These are phyloP conservation scores for Fraxinus paxiana DNA, from an alignment of 305 asterid species.

Conservation along the genomic window DNA sequence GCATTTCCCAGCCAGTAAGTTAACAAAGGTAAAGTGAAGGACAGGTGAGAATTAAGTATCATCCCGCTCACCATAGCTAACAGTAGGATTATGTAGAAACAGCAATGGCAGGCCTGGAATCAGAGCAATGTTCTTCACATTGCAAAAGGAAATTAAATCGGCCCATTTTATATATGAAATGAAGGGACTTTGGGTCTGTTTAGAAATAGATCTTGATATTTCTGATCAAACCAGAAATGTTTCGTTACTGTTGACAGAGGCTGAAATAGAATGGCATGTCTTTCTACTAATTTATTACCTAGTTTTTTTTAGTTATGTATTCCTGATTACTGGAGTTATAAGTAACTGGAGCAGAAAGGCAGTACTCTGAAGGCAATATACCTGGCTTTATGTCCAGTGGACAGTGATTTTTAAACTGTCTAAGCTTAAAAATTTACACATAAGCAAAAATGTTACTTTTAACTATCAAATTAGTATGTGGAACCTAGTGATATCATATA, in stretches of 20 bases:
- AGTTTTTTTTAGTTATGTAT: neutral
- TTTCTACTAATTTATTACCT: neutral
- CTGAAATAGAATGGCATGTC: neutral
- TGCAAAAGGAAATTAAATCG: neutral
- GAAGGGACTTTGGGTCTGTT: neutral
- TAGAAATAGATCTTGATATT: neutral
- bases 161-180: neutral
- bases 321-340: neutral
- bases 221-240: neutral
- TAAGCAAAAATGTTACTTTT: neutral
- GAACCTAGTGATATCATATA: neutral
- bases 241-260: neutral
- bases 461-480: neutral
- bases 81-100: neutral
- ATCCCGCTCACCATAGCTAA: neutral
- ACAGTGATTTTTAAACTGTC: neutral
- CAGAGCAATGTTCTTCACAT: neutral
- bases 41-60: constrained; percentile 33
- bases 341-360: neutral
- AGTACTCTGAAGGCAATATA: neutral
- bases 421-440: neutral
- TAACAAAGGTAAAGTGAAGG: constrained; percentile 55
- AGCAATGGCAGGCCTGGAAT: neutral
- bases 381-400: neutral
- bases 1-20: constrained; percentile 87